phyloP scores from a whole-genome alignment of 2,329 filamentous ascomycete species.

The Leptographium procerum region DNA sequence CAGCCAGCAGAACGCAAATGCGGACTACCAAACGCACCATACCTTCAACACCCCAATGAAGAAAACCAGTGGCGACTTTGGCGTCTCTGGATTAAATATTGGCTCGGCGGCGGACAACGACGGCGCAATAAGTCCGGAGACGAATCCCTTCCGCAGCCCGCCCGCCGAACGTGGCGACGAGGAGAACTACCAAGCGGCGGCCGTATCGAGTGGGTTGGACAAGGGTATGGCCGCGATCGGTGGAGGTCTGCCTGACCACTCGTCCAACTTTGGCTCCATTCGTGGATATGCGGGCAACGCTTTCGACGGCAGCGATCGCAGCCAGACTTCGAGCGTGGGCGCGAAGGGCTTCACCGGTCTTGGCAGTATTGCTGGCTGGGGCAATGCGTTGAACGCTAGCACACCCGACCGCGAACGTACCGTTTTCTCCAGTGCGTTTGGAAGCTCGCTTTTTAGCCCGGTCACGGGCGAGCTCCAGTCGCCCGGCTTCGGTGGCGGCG shows the following conservation, averaged over 20 bases:
- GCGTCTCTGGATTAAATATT: conserved; percentile 48
- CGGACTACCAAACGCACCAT: conserved; percentile 32
- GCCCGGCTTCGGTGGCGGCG: conserved; percentile 52
- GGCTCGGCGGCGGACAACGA: conserved; percentile 49
- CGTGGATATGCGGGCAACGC: conserved; percentile 34
- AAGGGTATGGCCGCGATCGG: conserved; percentile 25
- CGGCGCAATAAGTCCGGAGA: conserved; percentile 80
- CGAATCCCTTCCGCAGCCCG: conserved; percentile 92
- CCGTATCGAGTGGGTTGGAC: not conserved
- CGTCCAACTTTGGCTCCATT: conserved; percentile 41
- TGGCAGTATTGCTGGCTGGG: conserved; percentile 51
- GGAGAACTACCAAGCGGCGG: conserved; percentile 22
- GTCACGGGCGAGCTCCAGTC: conserved; percentile 65
- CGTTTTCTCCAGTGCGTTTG: conserved; percentile 50
- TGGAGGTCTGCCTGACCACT: conserved; percentile 26
- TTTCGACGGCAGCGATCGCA: conserved; percentile 72
- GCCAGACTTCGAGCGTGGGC: conserved; percentile 82
- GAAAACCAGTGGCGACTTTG: conserved; percentile 45
- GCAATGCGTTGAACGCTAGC: conserved; percentile 45
- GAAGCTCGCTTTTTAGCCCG: conserved; percentile 68
- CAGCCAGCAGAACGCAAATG: not conserved
- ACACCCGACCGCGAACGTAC: conserved; percentile 57
- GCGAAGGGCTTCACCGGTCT: conserved; percentile 60
- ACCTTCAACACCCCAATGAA: conserved; percentile 44
- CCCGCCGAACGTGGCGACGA: conserved; percentile 55